Base-by-base conservation (phyloP, 2,329 filamentous ascomycete genomes). In the Lachnellula cervina region DNA sequence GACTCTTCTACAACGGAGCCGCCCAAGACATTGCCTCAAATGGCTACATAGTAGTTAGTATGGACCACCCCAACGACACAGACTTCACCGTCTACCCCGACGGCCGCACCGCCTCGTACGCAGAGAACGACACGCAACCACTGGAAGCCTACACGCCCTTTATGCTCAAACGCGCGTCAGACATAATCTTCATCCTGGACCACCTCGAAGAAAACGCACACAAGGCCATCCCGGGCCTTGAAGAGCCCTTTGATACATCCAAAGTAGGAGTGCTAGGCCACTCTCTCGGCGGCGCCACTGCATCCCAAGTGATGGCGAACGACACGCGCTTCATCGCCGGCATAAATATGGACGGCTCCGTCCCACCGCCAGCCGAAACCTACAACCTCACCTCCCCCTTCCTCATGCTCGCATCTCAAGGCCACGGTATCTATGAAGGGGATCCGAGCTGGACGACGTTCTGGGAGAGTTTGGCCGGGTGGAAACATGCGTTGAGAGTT, bases 291-390 rank as follows among this genome's bases (percentile, higher is more conserved):
- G 69, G 69, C 1, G 69, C 70, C 1, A 61, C 69, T 2, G 66
- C 71, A 2, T 71, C 69, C 7, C 61, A 61, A 6, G 62, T 66
- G 0, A 63, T 72, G 54, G 54, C 64, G 3, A 50, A 57, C 13
- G 69, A 72, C 23, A 42, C 51, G 2, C 62, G 70, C 14, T 60
- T 74, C 40, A 52, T 61, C 1, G 69, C 63, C 2, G 72, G 71
- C 9, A 59, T 73, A 4, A 71, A 73, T 53, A 58, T 74, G 17
- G 73, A 75, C 51, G 73, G 73, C 3, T 46, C 52, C 0, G 63
- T 73, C 46, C 64, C 64, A 32, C 67, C 67, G 1, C 55, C 60
- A 8, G 67, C 62, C 5, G 47, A 62, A 2, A 43, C 61, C 2
- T n/a, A 50, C 4, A 69, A 68, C 2, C 59, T 69, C n/a, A 35